Evolutionary conservation across 768 basidiomycete species (phyloP).

Genomic region (Hemileccinum rubropunctum): DNA sequence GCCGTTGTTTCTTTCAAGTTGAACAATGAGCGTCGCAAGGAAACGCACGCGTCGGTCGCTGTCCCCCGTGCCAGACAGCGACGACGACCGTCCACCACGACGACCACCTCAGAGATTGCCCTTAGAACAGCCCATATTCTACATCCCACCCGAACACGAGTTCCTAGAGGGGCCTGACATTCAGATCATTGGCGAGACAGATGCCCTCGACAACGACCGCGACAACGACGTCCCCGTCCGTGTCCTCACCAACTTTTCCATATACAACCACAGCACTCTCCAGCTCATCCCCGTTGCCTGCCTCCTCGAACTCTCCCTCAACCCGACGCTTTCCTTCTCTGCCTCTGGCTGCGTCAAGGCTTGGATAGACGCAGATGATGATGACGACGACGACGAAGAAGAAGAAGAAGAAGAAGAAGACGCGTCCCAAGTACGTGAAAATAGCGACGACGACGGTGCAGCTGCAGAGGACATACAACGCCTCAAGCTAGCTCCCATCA

Average conservation of each 20-base stretch:
- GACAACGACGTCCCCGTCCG: slow-evolving; percentile 53
- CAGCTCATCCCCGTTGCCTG: slow-evolving; percentile 40
- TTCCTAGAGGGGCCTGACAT: slow-evolving; percentile 41
- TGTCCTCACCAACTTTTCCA: slow-evolving; percentile 48
- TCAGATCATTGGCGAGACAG: slow-evolving; percentile 43
- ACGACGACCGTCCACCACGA: slow-evolving; percentile 8
- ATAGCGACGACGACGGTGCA: background rate
- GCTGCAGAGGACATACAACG: slow-evolving; percentile 21
- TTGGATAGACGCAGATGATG: slow-evolving; percentile 34
- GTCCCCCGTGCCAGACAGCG: slow-evolving; percentile 17
- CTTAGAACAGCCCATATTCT: slow-evolving; percentile 7
- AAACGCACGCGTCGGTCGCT: slow-evolving; percentile 26
- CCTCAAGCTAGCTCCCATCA: slow-evolving; percentile 42
- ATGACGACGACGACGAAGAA: slow-evolving; percentile 25
- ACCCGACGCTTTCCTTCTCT: slow-evolving; percentile 26
- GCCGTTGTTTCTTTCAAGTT: background rate
- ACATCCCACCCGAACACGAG: slow-evolving; percentile 27
- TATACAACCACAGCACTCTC: slow-evolving; percentile 43
- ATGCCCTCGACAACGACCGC: slow-evolving; percentile 21
- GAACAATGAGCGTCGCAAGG: slow-evolving; percentile 20
- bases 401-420: slow-evolving; percentile 24
- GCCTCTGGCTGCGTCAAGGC: slow-evolving; percentile 40
- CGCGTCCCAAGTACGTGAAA: slow-evolving; percentile 8
- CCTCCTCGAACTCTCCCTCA: slow-evolving; percentile 34
- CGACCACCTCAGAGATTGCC: slow-evolving; percentile 9